Evolutionary conservation across 2,329 filamentous ascomycete species (phyloP), one percentile per base, ranked within the genome.

Genomic region (Didymella segeticola): DNA sequence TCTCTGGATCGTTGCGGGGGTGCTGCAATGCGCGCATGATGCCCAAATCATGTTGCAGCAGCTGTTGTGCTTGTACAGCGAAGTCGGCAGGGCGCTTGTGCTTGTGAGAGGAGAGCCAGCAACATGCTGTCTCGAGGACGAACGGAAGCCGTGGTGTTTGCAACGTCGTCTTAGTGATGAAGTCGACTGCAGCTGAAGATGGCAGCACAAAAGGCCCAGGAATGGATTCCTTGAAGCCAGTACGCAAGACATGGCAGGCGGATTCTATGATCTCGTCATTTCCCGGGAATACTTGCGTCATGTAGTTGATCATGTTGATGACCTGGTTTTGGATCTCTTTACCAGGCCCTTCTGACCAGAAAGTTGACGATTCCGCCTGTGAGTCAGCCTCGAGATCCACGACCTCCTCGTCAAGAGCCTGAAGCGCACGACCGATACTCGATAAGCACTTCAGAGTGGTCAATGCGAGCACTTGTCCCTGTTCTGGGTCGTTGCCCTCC

Each of bases 141-240:
- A 83, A 80, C 2, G 89, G 88, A 30, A 91, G 79, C 38, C 89
- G 81, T 11, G 88, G 87, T 9, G 84, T 89, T n/a, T 82, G 76
- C 30, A 83, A 75, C 1, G 75, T 79, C 19, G 86, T 82, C 45
- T 82, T 82, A 3, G 82, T 79, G 39, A 95, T 80, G 68, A 89
- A 89, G 34, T 85, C 80, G 10, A 86, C 84, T n/a, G 90, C 84
- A 58, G 86, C 80, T 0, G 81, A 77, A 0, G 88, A 80, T 2
- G 87, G 82, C 56, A 96, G 85, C 8, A 93, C 89, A 63, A 95
- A 93, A 1, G 90, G 89, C 0, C 90, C 90, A 3, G 88, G 84
- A 22, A 86, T 83, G 0, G 81, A 83, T 71, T 96, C 91, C 1
- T 87, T 87, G 66, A 93, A 93, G 0, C 91, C 91, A 17, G 86